phyloP scores from a whole-genome alignment of 345 rosid species.

The Salix brachista region DNA sequence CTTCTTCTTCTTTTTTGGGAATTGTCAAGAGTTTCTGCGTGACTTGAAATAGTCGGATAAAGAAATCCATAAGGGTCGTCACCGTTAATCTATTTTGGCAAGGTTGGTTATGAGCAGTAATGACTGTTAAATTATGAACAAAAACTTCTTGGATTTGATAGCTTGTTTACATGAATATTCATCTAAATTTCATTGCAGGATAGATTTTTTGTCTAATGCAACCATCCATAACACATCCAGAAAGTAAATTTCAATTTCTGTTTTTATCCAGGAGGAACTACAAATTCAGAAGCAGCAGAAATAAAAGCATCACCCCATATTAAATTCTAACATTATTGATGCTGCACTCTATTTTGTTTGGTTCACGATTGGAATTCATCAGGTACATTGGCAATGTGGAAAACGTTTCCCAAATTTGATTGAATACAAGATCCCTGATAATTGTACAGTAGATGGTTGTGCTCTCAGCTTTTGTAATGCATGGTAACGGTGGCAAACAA shows the following conservation, averaged over 20 bases:
- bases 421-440: not conserved
- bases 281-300: not conserved
- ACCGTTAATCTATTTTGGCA: not conserved
- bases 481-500: not conserved
- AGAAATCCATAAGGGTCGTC: not conserved
- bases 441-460: too few species aligned
- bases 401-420: not conserved
- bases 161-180: not conserved
- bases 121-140: not conserved
- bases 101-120: not conserved
- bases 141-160: too few species aligned
- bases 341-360: not conserved
- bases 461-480: not conserved
- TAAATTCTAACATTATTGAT: not conserved
- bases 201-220: not conserved
- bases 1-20: not conserved
- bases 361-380: not conserved
- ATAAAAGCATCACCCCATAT: not conserved
- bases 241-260: not conserved
- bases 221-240: not conserved
- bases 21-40: not conserved
- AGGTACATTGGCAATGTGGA: not conserved
- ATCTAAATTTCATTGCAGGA: not conserved
- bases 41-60: not conserved
- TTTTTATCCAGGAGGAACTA: not conserved